Percentiles rank a stretch among this genome's conserved stretches.
Conservation (phyloP, 331 rosid genomes). For the Acacia pycnantha region DNA sequence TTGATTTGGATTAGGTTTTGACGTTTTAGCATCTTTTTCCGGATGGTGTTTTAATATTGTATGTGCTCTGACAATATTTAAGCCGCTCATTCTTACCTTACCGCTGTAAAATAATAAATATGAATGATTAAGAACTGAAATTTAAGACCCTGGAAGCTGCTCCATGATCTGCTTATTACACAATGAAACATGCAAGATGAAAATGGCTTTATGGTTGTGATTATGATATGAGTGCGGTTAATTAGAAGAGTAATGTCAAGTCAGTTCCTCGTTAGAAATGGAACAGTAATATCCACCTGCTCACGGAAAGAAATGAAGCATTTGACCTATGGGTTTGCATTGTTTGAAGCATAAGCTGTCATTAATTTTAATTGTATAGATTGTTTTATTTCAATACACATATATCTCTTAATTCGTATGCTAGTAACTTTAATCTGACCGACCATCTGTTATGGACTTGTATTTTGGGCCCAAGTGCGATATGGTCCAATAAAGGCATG, state of each 20-base stretch:
- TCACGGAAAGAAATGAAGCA: not conserved
- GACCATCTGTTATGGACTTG: too few species aligned
- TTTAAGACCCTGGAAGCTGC: not conserved
- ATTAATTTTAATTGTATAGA: not conserved
- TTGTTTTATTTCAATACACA: not conserved
- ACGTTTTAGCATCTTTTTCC: not conserved
- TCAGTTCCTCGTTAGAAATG: not conserved
- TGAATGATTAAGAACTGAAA: not conserved
- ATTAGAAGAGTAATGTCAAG: not conserved
- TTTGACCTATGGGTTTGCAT: not conserved
- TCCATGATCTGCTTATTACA: not conserved
- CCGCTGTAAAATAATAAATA: not conserved
- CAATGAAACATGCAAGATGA: not conserved
- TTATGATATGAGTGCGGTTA: not conserved
- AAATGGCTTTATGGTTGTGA: not conserved
- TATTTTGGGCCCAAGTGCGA: too few species aligned
- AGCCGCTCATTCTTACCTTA: not conserved
- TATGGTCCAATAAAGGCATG: too few species aligned
- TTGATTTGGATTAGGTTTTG: constrained; percentile 23
- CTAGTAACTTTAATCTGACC: not conserved
- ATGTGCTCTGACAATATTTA: not conserved
- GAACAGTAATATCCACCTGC: not conserved
- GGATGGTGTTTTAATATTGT: not conserved
- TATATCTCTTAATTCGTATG: not conserved
- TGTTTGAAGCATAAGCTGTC: constrained; percentile 6